phyloP scores from a whole-genome alignment of 2,329 filamentous ascomycete genomes.

The Fusarium tuaranense region DNA sequence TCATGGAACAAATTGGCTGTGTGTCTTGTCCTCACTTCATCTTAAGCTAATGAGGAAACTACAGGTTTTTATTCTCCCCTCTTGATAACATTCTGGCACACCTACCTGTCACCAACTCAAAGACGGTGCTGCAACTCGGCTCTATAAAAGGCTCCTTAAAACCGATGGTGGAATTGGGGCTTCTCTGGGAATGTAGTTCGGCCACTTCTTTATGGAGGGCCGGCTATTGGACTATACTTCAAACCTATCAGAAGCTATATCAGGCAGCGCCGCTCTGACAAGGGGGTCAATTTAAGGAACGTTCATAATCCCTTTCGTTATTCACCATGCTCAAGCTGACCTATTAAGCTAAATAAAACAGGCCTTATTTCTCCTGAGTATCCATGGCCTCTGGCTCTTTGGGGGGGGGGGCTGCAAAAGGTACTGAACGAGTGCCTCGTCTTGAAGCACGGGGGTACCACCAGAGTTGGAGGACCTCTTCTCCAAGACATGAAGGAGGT shows the following conservation, averaged over 20 bases:
- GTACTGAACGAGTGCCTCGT: neutral
- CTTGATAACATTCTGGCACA: neutral
- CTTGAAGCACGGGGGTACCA: neutral
- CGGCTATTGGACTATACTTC: neutral
- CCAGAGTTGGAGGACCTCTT: neutral
- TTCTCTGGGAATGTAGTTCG: neutral
- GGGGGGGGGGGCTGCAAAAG: neutral
- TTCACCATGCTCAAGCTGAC: neutral
- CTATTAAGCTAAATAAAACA: neutral
- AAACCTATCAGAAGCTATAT: neutral
- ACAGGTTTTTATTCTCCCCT: neutral
- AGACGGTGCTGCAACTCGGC: neutral
- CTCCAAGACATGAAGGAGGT: neutral
- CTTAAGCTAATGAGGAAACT: neutral
- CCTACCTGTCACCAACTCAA: neutral
- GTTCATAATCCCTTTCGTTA: neutral
- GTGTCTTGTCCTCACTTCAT: neutral
- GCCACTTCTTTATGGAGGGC: neutral
- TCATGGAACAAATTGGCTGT: too few species aligned
- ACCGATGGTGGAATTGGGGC: neutral
- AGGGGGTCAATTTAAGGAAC: neutral
- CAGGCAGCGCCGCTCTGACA: neutral
- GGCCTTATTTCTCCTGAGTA: neutral
- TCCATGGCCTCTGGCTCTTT: neutral
- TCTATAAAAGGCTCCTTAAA: neutral